Evolutionary conservation across 768 basidiomycete species (phyloP).

Genomic region (Lactarius tabidus): DNA sequence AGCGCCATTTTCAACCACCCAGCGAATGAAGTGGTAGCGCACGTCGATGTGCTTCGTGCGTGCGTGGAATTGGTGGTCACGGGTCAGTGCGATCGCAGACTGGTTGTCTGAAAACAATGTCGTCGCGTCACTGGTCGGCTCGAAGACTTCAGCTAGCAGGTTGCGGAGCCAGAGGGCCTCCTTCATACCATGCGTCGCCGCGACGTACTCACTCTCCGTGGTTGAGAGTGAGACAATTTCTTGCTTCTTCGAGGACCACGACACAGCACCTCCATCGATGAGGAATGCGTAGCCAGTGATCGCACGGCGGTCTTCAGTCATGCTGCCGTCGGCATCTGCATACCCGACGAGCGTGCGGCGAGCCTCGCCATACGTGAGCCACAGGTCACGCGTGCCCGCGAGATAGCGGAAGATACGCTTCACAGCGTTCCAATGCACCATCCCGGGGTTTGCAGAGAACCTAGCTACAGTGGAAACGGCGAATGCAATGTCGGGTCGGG

Average conservation of each 20-base stretch:
- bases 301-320: too few species aligned
- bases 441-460: background rate
- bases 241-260: too few species aligned
- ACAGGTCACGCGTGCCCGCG: background rate
- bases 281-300: slow-evolving; percentile 31
- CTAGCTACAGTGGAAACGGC: background rate
- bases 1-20: too few species aligned
- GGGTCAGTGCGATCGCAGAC: too few species aligned
- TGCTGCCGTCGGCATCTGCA: slow-evolving; percentile 21
- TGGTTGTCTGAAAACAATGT: too few species aligned
- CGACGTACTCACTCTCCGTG: slow-evolving; percentile 45
- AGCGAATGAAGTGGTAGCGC: too few species aligned
- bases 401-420: background rate
- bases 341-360: slow-evolving; percentile 23
- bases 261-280: slow-evolving; percentile 33
- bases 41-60: too few species aligned
- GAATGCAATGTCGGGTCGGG: background rate
- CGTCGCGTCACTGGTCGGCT: too few species aligned
- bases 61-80: too few species aligned
- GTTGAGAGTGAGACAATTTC: too few species aligned
- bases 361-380: background rate
- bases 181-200: slow-evolving; percentile 16
- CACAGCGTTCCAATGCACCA: background rate
- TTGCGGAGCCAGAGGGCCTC: too few species aligned
- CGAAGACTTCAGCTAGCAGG: too few species aligned